Conservation (phyloP, 306 rosid species). For the Vigna trinervia region DNA sequence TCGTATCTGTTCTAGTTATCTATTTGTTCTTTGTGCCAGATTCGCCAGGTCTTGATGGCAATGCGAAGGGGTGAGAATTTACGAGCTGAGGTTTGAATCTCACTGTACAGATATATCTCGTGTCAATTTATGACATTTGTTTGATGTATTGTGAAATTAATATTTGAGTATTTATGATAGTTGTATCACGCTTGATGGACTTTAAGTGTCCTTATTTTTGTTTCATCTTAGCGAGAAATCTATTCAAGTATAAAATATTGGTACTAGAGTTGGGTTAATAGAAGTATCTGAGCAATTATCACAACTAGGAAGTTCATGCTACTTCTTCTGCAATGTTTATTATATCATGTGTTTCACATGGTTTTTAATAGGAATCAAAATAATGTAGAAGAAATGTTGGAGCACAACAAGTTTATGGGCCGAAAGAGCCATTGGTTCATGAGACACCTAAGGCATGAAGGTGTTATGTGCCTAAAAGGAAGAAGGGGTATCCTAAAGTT, state of each 20-base stretch:
- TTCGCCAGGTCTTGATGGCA: conserved; percentile 89
- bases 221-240: conserved; percentile 26
- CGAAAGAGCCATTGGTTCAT: too few relatives aligned
- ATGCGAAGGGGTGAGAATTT: conserved; percentile 93
- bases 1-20: conserved; percentile 40
- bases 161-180: conserved; percentile 23
- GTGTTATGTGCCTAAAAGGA: too few relatives aligned
- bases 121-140: conserved; percentile 33
- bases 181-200: conserved; percentile 27
- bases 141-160: conserved; percentile 30
- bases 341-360: not conserved
- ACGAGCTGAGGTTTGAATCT: conserved; percentile 75
- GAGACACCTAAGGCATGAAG: too few relatives aligned
- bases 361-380: not conserved
- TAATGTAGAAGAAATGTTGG: too few relatives aligned
- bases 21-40: conserved; percentile 59
- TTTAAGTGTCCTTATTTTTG: conserved; percentile 13
- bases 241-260: conserved; percentile 14
- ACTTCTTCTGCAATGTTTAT: conserved; percentile 14
- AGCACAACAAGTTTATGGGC: too few relatives aligned
- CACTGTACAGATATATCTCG: conserved; percentile 30
- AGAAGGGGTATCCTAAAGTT: too few relatives aligned
- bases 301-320: not conserved
- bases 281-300: not conserved
- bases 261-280: not conserved